Evolutionary conservation across 345 rosid species (phyloP), one percentile per base, ranked within the genome.

Genomic region (Orychophragmus violaceus): DNA sequence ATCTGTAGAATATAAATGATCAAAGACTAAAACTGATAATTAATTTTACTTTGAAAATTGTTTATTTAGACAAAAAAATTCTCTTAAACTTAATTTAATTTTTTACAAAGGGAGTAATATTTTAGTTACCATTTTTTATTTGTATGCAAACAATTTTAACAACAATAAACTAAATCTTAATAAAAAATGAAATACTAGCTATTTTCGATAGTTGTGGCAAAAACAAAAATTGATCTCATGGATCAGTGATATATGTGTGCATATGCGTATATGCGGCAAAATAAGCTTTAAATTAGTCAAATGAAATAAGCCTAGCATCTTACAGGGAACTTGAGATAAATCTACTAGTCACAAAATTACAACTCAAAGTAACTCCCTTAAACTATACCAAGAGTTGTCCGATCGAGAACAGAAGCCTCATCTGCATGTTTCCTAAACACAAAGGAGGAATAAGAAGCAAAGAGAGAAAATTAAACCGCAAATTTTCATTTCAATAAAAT

Each of bases 381-480:
- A 14, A 36, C 61, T 57, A 62, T 16, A 71, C 49, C 25, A 62
- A 25, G 27, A n/a, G 69, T 57, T 44, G 24, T 62, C 63, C 49
- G 24, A 23, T 5, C 32, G 37, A 70, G 57, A 33, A 14, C 36
- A 70, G 39, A 62, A 71, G 57, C 37, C 18, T 32, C 69, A 33
- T 55, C 51, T 62, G 39, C 22, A 54, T 25, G 64, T 63, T 16
- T 33, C 57, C 63, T 62, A 61, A 29, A 52, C 55, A 41, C 36
- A 42, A 16, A 11, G 8, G 56, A 51, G 25, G 44, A 36, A 19
- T 19, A 59, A 49, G 22, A 1, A 49, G 28, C 14, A 3, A 16
- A 16, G 57, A 17, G 2, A 32, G 2, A 2, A 35, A 12, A 5
- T 8, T 35, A 14, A 10, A 29, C 29, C 51, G 59, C 16, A 48